Evolutionary conservation across 2,329 filamentous ascomycete species (phyloP).

Genomic region (Fusarium foetens): DNA sequence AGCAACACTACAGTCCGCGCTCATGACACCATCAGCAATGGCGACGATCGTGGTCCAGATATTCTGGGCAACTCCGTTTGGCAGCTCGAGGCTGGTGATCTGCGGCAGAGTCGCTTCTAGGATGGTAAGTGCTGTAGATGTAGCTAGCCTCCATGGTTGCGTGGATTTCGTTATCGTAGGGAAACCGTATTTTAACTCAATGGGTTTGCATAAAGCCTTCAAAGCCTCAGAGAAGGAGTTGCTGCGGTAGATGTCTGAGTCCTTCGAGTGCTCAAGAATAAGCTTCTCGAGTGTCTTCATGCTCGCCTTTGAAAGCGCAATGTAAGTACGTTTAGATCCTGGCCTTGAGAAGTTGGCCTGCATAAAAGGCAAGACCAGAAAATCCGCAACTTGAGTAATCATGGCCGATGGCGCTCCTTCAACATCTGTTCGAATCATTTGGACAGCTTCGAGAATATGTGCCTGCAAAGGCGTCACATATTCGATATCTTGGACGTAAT

Average conservation of each 20-base stretch:
- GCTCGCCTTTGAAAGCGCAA: constrained; percentile 86
- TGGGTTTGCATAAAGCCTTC: constrained; percentile 73
- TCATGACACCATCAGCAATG: constrained; percentile 75
- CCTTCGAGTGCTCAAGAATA: constrained; percentile 66
- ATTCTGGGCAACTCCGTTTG: constrained; percentile 57
- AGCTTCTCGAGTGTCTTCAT: constrained; percentile 76
- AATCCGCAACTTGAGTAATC: constrained; percentile 74
- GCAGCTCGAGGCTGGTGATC: constrained; percentile 60
- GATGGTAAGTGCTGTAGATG: constrained; percentile 74
- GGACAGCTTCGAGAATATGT: constrained; percentile 74
- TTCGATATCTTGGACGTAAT: constrained; percentile 78
- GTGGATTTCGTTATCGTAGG: constrained; percentile 74
- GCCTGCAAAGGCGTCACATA: constrained; percentile 77
- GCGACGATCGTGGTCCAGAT: constrained; percentile 78
- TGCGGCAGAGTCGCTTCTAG: constrained; percentile 73
- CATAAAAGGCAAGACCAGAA: constrained; percentile 76
- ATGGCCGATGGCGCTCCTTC: constrained; percentile 73
- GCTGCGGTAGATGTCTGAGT: constrained; percentile 75
- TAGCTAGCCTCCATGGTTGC: constrained; percentile 84
- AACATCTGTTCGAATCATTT: constrained; percentile 73
- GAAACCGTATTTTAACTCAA: constrained; percentile 84
- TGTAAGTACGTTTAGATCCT: constrained; percentile 75
- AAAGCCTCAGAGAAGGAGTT: constrained; percentile 74
- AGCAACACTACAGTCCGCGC: constrained; percentile 66
- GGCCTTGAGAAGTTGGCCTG: constrained; percentile 50